Evolutionary conservation across 805 yeast genomes (phyloP).

Genomic region (Sugiyamaella smithiae): DNA sequence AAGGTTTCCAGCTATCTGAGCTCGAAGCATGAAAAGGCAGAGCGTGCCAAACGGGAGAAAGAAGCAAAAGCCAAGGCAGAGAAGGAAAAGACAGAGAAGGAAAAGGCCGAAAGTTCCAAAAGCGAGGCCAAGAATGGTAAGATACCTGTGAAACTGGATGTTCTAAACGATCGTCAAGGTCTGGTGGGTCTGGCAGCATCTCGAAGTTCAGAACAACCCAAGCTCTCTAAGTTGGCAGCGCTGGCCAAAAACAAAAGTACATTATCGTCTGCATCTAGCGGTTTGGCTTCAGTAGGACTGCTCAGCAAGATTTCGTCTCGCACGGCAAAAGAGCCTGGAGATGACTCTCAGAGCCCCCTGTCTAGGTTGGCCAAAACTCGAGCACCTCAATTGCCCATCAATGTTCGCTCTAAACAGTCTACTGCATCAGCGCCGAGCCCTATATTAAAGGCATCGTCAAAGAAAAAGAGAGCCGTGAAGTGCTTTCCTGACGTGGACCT

Average conservation of each 20-base stretch:
- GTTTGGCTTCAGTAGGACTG: conserved; percentile 11
- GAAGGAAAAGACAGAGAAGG: conserved; percentile 2
- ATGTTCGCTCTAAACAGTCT: background rate
- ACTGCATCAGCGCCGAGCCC: background rate
- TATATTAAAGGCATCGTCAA: background rate
- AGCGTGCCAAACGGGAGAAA: conserved; percentile 14
- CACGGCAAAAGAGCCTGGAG: background rate
- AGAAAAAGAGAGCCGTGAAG: conserved; percentile 10
- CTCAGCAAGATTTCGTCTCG: conserved; percentile 4
- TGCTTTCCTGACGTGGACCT: conserved; percentile 19
- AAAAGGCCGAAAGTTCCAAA: background rate
- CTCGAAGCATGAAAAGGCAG: conserved; percentile 28
- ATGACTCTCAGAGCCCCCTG: background rate
- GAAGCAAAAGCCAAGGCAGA: conserved; percentile 13
- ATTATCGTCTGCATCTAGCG: background rate
- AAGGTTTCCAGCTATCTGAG: conserved; percentile 48
- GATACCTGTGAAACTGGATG: background rate
- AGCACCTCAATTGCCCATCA: background rate
- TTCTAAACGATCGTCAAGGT: conserved; percentile 13
- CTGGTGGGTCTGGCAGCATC: conserved; percentile 12
- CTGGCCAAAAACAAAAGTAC: conserved; percentile 41
- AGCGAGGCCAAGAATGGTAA: background rate
- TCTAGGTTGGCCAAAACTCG: background rate
- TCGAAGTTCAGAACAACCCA: conserved; percentile 12
- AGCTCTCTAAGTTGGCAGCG: conserved; percentile 45